These are phyloP conservation scores for Blastocladiella britannica DNA, from an alignment of 192 early-diverging fungal genomes.

Conservation along the genomic window DNA sequence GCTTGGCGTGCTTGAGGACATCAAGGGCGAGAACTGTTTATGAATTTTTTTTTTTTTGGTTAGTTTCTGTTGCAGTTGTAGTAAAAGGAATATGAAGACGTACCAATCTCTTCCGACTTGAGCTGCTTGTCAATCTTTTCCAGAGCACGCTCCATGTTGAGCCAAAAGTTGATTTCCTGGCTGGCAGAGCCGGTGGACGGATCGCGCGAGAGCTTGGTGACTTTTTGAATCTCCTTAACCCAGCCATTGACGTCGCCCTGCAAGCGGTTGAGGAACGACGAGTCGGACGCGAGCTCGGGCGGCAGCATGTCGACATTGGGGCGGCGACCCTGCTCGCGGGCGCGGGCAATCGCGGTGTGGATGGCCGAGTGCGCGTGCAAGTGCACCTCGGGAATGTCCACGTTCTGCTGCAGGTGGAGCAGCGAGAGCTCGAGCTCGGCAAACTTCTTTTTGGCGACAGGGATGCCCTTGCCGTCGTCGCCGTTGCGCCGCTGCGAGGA, in stretches of 20 bases:
- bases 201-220: constrained; percentile 84
- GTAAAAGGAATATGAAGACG: neutral
- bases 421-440: constrained; percentile 91
- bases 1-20: constrained; percentile 85
- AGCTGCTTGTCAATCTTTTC: constrained; percentile 86
- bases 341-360: constrained; percentile 11
- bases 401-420: constrained; percentile 87
- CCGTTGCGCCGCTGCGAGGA: neutral
- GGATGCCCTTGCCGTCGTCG: constrained; percentile 44
- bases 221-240: constrained; percentile 99
- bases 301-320: constrained; percentile 56
- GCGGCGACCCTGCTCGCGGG: constrained; percentile 32
- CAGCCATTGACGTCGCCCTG: constrained; percentile 92
- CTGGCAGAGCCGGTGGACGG: constrained; percentile 74
- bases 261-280: constrained; percentile 75
- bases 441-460: constrained; percentile 96
- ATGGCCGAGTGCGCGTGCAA: constrained; percentile 76
- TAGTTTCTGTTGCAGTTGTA: too few species aligned
- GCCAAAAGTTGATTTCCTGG: constrained; percentile 99
- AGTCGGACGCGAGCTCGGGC: constrained; percentile 47
- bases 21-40: constrained; percentile 65
- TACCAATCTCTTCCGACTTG: constrained; percentile 64
- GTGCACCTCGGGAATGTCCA: constrained; percentile 83
- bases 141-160: constrained; percentile 85
- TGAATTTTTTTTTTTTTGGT: too few species aligned